Percentiles rank a stretch among this genome's conserved stretches.
Evolutionary conservation across 2,329 filamentous ascomycete genomes (phyloP).

Genomic region (Diaporthe citri): DNA sequence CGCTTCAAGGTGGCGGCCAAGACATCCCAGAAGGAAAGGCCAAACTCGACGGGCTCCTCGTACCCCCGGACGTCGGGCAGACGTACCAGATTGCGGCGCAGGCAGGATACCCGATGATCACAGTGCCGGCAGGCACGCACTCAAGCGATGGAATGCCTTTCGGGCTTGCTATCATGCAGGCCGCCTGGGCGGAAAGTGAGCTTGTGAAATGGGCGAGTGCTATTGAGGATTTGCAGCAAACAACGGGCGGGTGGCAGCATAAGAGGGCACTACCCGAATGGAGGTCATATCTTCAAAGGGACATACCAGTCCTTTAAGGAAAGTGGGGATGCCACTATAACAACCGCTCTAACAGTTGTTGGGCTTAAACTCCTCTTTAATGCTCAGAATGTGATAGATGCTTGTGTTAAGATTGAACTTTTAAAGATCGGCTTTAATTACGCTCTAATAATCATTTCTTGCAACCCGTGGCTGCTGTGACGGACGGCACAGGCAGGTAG

Average conservation of each 20-base stretch:
- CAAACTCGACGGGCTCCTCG: constrained; percentile 72
- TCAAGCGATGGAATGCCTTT: constrained; percentile 70
- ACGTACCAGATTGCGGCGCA: constrained; percentile 79
- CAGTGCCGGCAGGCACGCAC: constrained; percentile 73
- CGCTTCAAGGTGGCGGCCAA: constrained; percentile 61
- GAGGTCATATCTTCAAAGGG: constrained; percentile 62
- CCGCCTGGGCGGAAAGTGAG: constrained; percentile 70
- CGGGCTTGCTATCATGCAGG: constrained; percentile 69
- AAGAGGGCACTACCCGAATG: constrained; percentile 65
- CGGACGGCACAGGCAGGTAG: too few relatives aligned
- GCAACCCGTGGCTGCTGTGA: too few relatives aligned
- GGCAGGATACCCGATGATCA: constrained; percentile 81
- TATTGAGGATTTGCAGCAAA: constrained; percentile 69
- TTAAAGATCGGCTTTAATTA: too few relatives aligned
- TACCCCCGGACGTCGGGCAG: constrained; percentile 77
- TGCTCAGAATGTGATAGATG: too few relatives aligned
- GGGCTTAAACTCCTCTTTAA: too few relatives aligned
- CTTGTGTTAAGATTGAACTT: too few relatives aligned
- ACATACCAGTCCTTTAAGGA: constrained; percentile 53
- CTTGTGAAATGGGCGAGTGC: constrained; percentile 73
- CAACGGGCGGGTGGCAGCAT: constrained; percentile 54
- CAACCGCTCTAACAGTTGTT: too few relatives aligned
- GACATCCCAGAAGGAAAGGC: constrained; percentile 34
- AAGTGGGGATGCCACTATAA: too few relatives aligned
- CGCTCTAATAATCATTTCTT: too few relatives aligned